Base-by-base conservation (phyloP, 257 asterid genomes). In the Dorcoceras hygrometricum region DNA sequence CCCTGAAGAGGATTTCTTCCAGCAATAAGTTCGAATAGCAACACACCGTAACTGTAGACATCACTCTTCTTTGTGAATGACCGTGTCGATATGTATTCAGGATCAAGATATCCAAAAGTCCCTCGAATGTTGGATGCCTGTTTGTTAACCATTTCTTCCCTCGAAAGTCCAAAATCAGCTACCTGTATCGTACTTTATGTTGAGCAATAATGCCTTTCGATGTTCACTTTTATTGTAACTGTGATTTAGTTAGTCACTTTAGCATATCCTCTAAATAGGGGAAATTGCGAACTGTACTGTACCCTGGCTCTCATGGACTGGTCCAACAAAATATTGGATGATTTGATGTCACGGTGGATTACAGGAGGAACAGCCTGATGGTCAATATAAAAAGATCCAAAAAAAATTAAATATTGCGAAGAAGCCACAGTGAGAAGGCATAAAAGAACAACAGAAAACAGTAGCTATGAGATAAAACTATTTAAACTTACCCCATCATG, bases 341-440 rank as follows among this genome's bases (percentile, higher is more conserved):
- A 89, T 77, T 89, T 93, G 73, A 89, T 85, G 79, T 93, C 98
- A 1, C 97, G 89, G 62, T 92, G 98, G 79, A 86, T 79, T 77
- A 92, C 97, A 1, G 98, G 84, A 29, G 98, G 98, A 72, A 92
- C 96, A 65, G 98, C 98, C 98, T 92, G 89, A 59, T 82, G 75
- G 68, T 43, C 0, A 3, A 63, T 16, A 31, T 20, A 55, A 50
- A 65, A 60, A 39, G 54, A 64, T n/a, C n/a, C n/a, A 66, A 51
- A 64, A 50, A 11, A 25, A n/a, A 66, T 54, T 56, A 4, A 24
- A 22, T 3, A 57, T 57, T 46, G 65, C 71, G 67, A 73, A 22
- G 62, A 10, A 43, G 19, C 48, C 28, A 22, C 29, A 26, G 8
- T 8, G 8, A 53, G 46, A 18, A 2, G 26, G 24, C 32, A 57